These are phyloP conservation scores for Mucor plumbeus DNA, from an alignment of 371 early-diverging fungal genomes.

Conservation along the genomic window DNA sequence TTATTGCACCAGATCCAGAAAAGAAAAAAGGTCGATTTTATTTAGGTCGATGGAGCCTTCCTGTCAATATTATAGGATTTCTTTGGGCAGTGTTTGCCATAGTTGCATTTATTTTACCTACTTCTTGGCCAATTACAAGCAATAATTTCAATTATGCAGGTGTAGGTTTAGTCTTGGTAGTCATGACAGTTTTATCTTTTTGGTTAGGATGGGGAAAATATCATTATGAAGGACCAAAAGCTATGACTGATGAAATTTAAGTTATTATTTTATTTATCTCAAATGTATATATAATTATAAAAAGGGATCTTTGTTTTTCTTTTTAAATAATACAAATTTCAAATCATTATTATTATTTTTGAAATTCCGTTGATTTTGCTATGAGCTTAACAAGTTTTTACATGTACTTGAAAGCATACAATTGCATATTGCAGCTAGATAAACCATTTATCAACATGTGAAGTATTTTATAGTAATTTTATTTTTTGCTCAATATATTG, in stretches of 20 bases:
- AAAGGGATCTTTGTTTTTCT: no score
- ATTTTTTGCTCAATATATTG: no score
- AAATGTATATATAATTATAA: no score
- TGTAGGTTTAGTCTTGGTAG: conserved; percentile 19
- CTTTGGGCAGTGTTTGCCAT: conserved; percentile 42
- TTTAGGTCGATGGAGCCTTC: conserved; percentile 34
- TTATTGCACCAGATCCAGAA: conserved; percentile 17
- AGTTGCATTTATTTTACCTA: conserved; percentile 40
- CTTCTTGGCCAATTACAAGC: conserved; percentile 46
- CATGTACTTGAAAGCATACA: no score
- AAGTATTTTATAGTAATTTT: no score
- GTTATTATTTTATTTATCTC: not conserved
- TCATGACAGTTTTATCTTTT: conserved; percentile 19
- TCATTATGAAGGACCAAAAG: conserved; percentile 38
- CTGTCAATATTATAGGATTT: conserved; percentile 37
- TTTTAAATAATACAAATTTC: no score
- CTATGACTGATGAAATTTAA: conserved; percentile 27
- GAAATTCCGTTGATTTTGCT: no score
- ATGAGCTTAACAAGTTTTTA: no score
- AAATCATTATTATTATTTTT: no score
- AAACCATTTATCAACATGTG: no score
- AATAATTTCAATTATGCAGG: conserved; percentile 33
- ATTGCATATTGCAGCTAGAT: no score
- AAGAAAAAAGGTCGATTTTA: conserved; percentile 38
- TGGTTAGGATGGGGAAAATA: conserved; percentile 36